Percentiles rank a stretch among this genome's conserved stretches.
phyloP scores from a whole-genome alignment of 225 moss, liverwort and hornwort species.

The Lunularia cruciata region DNA sequence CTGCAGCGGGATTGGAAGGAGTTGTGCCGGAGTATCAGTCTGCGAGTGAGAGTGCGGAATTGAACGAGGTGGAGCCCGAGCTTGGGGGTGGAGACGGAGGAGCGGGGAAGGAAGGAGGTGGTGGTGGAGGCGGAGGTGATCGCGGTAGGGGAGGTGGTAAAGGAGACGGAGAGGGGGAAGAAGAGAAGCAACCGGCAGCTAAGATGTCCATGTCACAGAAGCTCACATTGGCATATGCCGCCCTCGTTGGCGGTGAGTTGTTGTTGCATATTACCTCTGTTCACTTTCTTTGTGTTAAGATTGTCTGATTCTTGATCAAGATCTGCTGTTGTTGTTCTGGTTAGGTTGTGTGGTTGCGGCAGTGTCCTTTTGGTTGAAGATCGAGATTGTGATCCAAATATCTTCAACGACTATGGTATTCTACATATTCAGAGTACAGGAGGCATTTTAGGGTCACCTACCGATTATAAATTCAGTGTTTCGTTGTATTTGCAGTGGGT shows the following conservation, averaged over 20 bases:
- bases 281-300: background rate
- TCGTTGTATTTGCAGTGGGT: conserved; percentile 52
- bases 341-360: background rate
- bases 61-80: conserved; percentile 41
- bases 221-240: conserved; percentile 79
- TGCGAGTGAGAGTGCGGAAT: conserved; percentile 16
- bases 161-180: conserved; percentile 47
- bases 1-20: conserved; percentile 32
- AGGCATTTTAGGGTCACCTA: background rate
- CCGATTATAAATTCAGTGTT: background rate
- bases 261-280: background rate
- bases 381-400: too few species aligned
- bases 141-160: conserved; percentile 46
- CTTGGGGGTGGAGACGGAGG: conserved; percentile 55
- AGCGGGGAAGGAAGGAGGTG: conserved; percentile 48
- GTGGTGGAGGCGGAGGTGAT: conserved; percentile 51
- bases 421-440: too few species aligned
- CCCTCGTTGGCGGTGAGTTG: conserved; percentile 75
- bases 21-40: conserved; percentile 30
- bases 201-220: conserved; percentile 81
- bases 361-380: too few species aligned
- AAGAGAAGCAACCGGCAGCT: conserved; percentile 28
- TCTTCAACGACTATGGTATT: too few species aligned
- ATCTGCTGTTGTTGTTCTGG: too few species aligned
- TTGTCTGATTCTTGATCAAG: background rate